Evolutionary conservation across 139 green algal genomes (phyloP).

Genomic region (Asterochloris erici): DNA sequence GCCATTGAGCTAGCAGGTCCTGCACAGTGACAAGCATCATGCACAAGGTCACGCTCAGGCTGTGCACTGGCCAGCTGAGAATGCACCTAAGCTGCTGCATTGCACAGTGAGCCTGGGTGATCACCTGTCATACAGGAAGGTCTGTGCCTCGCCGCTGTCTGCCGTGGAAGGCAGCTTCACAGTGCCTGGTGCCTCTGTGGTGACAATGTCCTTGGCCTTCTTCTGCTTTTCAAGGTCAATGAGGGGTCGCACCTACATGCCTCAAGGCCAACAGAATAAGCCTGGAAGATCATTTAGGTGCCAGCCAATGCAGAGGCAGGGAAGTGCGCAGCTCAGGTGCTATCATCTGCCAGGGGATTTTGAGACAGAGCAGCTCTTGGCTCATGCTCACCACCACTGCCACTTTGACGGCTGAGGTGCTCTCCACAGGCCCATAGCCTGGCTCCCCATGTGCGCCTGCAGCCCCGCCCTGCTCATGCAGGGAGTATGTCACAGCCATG

Average conservation of each 20-base stretch:
- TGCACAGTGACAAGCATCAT: no score
- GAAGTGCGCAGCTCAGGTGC: not conserved
- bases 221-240: conserved; percentile 28
- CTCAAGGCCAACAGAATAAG: no score
- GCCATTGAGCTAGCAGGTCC: no score
- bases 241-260: conserved; percentile 30
- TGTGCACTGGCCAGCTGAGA: no score
- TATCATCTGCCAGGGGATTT: not conserved
- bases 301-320: not conserved
- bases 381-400: conserved; percentile 31
- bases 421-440: conserved; percentile 11
- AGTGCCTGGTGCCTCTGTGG: conserved; percentile 18
- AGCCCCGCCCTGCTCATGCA: no score
- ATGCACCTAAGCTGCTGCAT: no score
- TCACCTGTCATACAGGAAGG: conserved; percentile 37
- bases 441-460: not conserved
- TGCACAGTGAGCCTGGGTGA: not conserved
- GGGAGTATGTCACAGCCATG: no score
- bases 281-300: no score
- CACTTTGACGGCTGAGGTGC: conserved; percentile 38
- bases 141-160: conserved; percentile 6
- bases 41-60: no score
- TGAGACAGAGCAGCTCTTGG: not conserved
- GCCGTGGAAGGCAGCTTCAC: conserved; percentile 16
- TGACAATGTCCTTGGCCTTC: conserved; percentile 15